Evolutionary conservation across 108 stramenopile genomes (phyloP).

Genomic region (Asterionellopsis glacialis): DNA sequence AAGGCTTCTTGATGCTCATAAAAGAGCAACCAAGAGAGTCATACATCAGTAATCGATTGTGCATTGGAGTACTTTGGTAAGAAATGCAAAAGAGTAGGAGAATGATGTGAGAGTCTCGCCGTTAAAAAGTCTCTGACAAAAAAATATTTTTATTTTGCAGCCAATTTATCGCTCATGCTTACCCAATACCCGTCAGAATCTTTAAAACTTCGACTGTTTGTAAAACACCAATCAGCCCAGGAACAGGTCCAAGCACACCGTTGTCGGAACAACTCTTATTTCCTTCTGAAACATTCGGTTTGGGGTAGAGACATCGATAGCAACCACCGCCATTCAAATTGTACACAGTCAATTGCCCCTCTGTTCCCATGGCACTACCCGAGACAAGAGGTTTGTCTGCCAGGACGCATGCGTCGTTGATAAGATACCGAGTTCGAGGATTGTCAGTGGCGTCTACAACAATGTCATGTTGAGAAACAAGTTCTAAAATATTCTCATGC

Average conservation of each 20-base stretch:
- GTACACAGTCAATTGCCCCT: constrained; percentile 86
- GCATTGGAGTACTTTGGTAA: constrained; percentile 37
- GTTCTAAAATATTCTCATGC: constrained; percentile 51
- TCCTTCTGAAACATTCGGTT: constrained; percentile 51
- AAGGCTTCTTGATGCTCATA: constrained; percentile 70
- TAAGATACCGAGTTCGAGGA: constrained; percentile 90
- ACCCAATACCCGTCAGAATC: constrained; percentile 73
- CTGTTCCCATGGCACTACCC: constrained; percentile 86
- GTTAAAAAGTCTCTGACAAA: no score
- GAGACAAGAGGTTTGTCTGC: constrained; percentile 68
- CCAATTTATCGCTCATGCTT: no score
- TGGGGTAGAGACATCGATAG: constrained; percentile 89
- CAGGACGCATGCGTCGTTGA: constrained; percentile 94
- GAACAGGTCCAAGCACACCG: constrained; percentile 86
- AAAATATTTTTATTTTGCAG: background rate
- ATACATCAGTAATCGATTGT: constrained; percentile 77
- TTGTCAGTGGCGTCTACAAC: constrained; percentile 96
- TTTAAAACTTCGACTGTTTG: constrained; percentile 92
- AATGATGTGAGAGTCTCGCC: background rate
- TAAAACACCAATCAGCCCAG: constrained; percentile 89
- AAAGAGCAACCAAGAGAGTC: constrained; percentile 74
- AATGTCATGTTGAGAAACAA: constrained; percentile 62
- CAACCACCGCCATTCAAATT: constrained; percentile 60
- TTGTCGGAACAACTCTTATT: constrained; percentile 79
- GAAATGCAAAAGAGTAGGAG: background rate